A percentile compares a stretch with the other conserved stretches of the same genome.
phyloP scores from a whole-genome alignment of 2,329 filamentous ascomycete species.

The Diaporthe sp. region DNA sequence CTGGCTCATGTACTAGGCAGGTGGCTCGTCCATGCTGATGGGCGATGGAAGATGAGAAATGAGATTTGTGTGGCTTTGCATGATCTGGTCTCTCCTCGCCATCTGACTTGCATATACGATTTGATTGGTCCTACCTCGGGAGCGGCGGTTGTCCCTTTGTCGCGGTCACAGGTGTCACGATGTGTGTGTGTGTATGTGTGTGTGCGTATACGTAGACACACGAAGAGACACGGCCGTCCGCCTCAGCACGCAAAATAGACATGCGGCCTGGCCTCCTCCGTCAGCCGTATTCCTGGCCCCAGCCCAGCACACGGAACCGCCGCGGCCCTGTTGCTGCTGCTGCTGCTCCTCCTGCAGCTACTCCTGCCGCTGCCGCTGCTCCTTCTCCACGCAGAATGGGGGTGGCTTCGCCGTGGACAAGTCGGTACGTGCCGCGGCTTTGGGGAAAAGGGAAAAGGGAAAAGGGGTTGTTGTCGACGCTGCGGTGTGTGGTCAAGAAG shows the following conservation, averaged over 20 bases:
- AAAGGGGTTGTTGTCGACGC: conserved; percentile 5
- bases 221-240: conserved; percentile 6
- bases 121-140: conserved; percentile 27
- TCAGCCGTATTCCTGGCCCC: conserved; percentile 21
- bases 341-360: not conserved
- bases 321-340: not conserved
- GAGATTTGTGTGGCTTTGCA: conserved; percentile 25
- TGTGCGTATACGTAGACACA: not conserved
- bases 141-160: conserved; percentile 19
- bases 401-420: conserved; percentile 15
- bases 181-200: not conserved
- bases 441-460: not conserved
- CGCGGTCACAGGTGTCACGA: conserved; percentile 16
- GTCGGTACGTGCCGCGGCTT: not conserved
- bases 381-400: conserved; percentile 17
- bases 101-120: conserved; percentile 29
- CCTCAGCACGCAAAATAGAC: conserved; percentile 1
- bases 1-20: conserved; percentile 17
- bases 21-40: conserved; percentile 19
- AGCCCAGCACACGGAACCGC: conserved; percentile 8
- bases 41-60: conserved; percentile 6
- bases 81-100: conserved; percentile 29
- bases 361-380: not conserved
- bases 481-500: not conserved
- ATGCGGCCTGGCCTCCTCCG: conserved; percentile 22